These are phyloP conservation scores for Candida sp. DNA, from an alignment of 1,139 yeast genomes.

Conservation along the genomic window DNA sequence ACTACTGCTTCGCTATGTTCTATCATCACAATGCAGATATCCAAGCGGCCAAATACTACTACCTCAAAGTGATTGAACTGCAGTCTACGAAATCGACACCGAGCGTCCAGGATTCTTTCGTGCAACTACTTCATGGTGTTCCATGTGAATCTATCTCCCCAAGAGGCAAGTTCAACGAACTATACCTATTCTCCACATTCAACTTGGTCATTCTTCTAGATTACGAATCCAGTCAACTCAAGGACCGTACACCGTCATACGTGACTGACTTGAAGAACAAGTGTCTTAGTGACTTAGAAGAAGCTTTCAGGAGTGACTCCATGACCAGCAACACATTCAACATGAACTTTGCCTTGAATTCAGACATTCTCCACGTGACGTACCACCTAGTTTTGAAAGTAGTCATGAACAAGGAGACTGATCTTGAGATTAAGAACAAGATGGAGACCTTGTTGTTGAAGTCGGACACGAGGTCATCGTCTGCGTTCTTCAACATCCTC, in stretches of 20 bases:
- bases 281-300: constrained; percentile 22
- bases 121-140: constrained; percentile 24
- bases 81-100: constrained; percentile 5
- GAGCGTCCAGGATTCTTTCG: constrained; percentile 5
- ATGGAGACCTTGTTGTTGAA: neutral
- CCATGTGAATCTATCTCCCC: constrained; percentile 22
- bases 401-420: neutral
- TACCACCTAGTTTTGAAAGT: constrained; percentile 9
- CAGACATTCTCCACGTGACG: constrained; percentile 17
- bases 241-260: constrained; percentile 1
- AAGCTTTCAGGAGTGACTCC: constrained; percentile 18
- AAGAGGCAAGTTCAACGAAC: constrained; percentile 24
- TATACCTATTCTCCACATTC: constrained; percentile 27
- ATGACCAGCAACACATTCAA: constrained; percentile 20
- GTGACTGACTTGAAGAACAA: constrained; percentile 15
- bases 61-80: constrained; percentile 29
- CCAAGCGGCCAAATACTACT: constrained; percentile 41
- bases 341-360: constrained; percentile 22
- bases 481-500: constrained; percentile 3
- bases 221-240: constrained; percentile 19
- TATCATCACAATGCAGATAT: constrained; percentile 40
- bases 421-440: neutral
- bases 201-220: constrained; percentile 29
- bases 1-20: constrained; percentile 40
- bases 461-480: constrained; percentile 6